Base-by-base conservation (phyloP, 768 basidiomycete species). In the Amanita brunnescens region DNA sequence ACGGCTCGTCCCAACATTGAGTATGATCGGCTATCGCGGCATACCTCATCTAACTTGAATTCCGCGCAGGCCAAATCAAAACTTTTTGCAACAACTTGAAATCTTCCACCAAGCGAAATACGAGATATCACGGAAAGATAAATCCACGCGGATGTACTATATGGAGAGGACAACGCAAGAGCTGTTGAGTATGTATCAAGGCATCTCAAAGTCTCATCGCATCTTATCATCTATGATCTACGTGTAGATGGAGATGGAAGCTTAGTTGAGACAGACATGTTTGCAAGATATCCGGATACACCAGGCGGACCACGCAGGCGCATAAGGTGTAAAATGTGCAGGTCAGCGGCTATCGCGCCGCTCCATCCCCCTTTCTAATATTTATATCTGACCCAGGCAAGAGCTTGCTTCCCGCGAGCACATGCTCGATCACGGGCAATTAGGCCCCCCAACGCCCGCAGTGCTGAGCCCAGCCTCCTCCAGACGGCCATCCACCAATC, bases 271-370 rank as follows among this genome's bases (percentile, higher is more conserved):
- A 79, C 74, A 12, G 78, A 81, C 51, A 90, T 90, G 79, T 87
- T 91, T 60, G 85, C 91, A 1, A 81, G 76, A 58, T 80, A 75
- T 62, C 79, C 84, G 1, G 64, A 75, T 3, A 84, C 86, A 0
- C 83, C 88, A 0, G 69, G 70, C 32, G 74, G 62, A 45, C 64
- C 72, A 9, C 67, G 71, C 13, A 65, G 77, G 35, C 78, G 85
- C 35, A 92, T 96, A 61, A 75, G 93, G 61, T 96, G 93, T 67
- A 92, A 88, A 67, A 90, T 87, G 83, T 95, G 93, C 72, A 75
- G 90, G 87, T 84, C 53, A 45, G 76, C 43, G 13, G 33, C 21
- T 5, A 1, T 13, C 6, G 24, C 39, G 2, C 29, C 18, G 5
- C 13, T 13, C 21, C 47, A 34, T 8, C 47, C 13, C 8, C 14